Evolutionary conservation across 1,139 yeast genomes (phyloP), one percentile per base, ranked within the genome.

Genomic region (Candida sojae): DNA sequence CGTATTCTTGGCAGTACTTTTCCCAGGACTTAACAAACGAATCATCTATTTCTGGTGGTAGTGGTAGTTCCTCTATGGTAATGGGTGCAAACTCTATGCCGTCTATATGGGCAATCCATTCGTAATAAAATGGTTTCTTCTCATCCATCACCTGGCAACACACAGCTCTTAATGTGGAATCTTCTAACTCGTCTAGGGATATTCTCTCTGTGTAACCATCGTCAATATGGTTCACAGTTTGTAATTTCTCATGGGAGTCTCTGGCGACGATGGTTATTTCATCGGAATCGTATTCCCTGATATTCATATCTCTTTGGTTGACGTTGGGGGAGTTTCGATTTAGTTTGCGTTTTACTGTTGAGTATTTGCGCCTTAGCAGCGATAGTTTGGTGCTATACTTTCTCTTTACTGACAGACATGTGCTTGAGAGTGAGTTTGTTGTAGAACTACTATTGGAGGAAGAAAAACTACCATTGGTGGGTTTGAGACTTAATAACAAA

Each of bases 181-280:
- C 47, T 21, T 39, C 10, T 13, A 45, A 37, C 30, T 45, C 47
- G 28, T 45, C 47, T 7, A 45, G 32, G 4, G 42, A 29, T 39
- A 42, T 28, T 39, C 33, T 42, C 29, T 42, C 48, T 21, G 25
- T 25, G 7, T 11, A 7, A 36, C 32, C 36, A 21, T 21, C 42
- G 9, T 11, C 5, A 13, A 28, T 10, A 6, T 44, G 28, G 12
- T 39, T 29, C 5, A 11, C 13, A 5, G 25, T 39, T 8, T 17
- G 13, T 8, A 11, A 39, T n/a, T 29, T 21, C 4, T 34, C 45
- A 13, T 32, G 6, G n/a, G 45, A 31, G 28, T 12, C 23, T 21
- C 30, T 12, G 4, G 42, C 38, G 5, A 48, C 44, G 7, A 48
- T 45, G 4, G 51, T 48, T 7, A 45, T 31, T 29, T 48, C 48